phyloP scores from a whole-genome alignment of 441 rosid genomes.

The Bocquillonia castaneifolia region DNA sequence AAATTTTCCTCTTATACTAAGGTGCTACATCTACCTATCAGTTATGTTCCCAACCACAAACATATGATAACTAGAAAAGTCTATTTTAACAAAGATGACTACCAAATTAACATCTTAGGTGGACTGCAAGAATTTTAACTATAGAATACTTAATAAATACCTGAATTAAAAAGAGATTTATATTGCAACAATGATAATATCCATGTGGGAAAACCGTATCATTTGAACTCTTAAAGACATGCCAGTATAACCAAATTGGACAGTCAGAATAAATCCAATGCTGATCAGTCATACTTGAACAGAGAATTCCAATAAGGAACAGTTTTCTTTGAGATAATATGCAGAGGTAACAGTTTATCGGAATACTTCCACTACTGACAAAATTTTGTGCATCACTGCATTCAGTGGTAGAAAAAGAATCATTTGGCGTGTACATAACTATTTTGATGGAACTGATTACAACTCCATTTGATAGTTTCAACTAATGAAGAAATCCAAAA shows the following conservation, averaged over 20 bases:
- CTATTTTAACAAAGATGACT: too few relatives aligned
- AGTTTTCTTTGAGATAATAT: not conserved
- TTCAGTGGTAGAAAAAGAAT: constrained; percentile 11
- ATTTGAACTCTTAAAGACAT: not conserved
- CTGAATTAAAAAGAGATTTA: too few relatives aligned
- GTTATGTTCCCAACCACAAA: too few relatives aligned
- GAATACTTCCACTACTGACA: not conserved
- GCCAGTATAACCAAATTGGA: not conserved
- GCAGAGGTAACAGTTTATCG: not conserved
- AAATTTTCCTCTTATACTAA: not conserved
- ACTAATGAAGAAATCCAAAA: constrained; percentile 22
- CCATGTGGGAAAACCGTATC: too few relatives aligned
- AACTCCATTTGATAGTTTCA: constrained; percentile 23
- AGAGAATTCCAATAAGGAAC: not conserved
- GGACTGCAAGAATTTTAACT: too few relatives aligned
- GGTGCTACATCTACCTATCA: too few relatives aligned
- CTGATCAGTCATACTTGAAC: not conserved
- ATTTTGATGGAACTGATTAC: constrained; percentile 27
- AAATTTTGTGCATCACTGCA: constrained; percentile 7
- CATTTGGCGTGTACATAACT: constrained; percentile 23
- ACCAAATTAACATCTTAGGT: too few relatives aligned
- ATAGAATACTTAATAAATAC: too few relatives aligned
- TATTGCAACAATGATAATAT: too few relatives aligned
- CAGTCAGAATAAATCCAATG: not conserved
- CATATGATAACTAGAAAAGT: too few relatives aligned